Conservation (phyloP, 257 asterid genomes). For the Orobanche coerulescens region DNA sequence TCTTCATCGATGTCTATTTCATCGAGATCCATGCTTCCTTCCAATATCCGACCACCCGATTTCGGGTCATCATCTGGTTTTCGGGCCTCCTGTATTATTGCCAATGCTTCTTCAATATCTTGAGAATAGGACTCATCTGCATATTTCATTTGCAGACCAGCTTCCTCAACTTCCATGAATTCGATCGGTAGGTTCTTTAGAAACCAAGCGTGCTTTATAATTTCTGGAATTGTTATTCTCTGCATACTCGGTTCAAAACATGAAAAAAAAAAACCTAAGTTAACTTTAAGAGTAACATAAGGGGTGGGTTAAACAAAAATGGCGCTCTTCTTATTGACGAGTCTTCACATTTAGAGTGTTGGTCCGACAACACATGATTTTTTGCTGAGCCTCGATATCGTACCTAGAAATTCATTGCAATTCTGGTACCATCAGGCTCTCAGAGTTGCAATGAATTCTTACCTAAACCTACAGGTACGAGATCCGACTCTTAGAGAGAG, state of each 20-base stretch:
- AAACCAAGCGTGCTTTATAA: slow-evolving; percentile 77
- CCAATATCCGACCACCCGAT: slow-evolving; percentile 25
- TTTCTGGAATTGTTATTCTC: slow-evolving; percentile 77
- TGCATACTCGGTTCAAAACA: slow-evolving; percentile 13
- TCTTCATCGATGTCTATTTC: slow-evolving; percentile 58
- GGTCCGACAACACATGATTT: too few species aligned
- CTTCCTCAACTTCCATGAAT: slow-evolving; percentile 49
- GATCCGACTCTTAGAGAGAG: too few species aligned
- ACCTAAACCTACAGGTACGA: too few species aligned
- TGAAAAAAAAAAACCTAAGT: not conserved
- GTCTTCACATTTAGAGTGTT: too few species aligned
- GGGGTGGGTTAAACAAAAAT: too few species aligned
- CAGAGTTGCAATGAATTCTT: too few species aligned
- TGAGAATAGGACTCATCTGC: slow-evolving; percentile 32
- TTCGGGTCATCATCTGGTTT: slow-evolving; percentile 28
- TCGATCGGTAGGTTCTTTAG: slow-evolving; percentile 44
- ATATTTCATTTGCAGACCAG: slow-evolving; percentile 24
- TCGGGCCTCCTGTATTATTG: slow-evolving; percentile 62
- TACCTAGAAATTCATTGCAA: too few species aligned
- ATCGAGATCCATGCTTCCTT: slow-evolving; percentile 64
- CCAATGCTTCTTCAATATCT: slow-evolving; percentile 54
- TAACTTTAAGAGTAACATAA: too few species aligned
- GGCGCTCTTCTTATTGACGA: too few species aligned
- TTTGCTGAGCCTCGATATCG: too few species aligned
- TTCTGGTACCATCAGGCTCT: too few species aligned